Percentiles rank a stretch among this genome's conserved stretches.
Evolutionary conservation across 2,329 filamentous ascomycete genomes (phyloP).

Genomic region (Curvularia eragrostidis): DNA sequence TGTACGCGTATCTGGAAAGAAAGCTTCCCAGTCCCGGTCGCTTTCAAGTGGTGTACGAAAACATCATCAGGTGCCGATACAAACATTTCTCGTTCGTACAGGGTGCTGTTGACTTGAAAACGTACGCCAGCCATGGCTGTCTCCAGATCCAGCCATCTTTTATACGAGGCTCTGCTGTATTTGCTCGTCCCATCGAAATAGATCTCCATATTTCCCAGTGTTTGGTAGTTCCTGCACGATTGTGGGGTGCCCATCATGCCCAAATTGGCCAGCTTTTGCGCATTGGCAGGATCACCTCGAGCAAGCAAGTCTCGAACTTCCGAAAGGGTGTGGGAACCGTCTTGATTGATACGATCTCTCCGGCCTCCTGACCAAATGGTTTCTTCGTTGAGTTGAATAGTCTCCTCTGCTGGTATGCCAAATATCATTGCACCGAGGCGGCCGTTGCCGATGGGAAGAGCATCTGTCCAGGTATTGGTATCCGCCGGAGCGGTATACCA

Average conservation of each 20-base stretch:
- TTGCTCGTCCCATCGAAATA: constrained; percentile 6
- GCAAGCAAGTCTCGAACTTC: constrained; percentile 9
- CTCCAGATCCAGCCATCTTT: constrained; percentile 9
- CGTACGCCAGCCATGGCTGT: background rate
- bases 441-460: constrained; percentile 59
- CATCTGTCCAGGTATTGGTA: constrained; percentile 45
- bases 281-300: constrained; percentile 1
- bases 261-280: constrained; percentile 13
- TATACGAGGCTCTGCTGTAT: constrained; percentile 5
- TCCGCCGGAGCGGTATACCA: constrained; percentile 9
- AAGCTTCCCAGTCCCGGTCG: constrained; percentile 2
- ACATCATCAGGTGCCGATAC: constrained; percentile 13
- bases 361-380: constrained; percentile 41
- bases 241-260: constrained; percentile 15
- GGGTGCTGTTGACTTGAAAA: constrained; percentile 5
- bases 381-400: constrained; percentile 58
- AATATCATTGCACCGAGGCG: constrained; percentile 57
- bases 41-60: constrained; percentile 18
- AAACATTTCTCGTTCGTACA: constrained; percentile 12
- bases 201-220: constrained; percentile 11
- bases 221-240: constrained; percentile 7
- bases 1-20: constrained; percentile 14
- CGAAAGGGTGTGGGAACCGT: constrained; percentile 8
- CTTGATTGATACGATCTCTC: constrained; percentile 50
- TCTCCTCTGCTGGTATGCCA: constrained; percentile 53